Evolutionary conservation across 495 filamentous ascomycete species (phyloP), one percentile per base, ranked within the genome.

Genomic region (Neurospora sp.): DNA sequence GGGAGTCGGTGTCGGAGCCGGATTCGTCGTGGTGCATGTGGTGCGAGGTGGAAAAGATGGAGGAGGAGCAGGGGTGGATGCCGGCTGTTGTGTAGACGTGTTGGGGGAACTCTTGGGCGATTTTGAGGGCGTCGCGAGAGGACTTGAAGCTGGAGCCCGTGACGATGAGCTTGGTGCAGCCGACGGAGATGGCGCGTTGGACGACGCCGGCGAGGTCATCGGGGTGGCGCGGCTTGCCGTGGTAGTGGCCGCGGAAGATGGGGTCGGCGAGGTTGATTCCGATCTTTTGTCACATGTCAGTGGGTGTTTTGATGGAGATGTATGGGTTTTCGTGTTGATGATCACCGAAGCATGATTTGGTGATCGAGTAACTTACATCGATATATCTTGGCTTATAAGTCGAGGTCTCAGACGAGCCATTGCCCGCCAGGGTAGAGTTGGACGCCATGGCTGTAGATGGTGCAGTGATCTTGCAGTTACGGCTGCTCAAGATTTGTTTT

Each of bases 221-320:
- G 20, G 91, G 90, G 78, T 99, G 96, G 12, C 86, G 87, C 77
- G 91, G 83, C 71, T 90, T 96, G 73, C 93, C 93, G 78, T 96
- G 91, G 78, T 99, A 95, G 31, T 88, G 82, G 61, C 96, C 96
- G 31, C 85, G 84, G 82, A 94, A 99, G 75, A 97, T 91, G 35
- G 91, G 89, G 74, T 98, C 96, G 70, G 92, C 90, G 46, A 99
- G 86, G 82, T 99, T 99, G 84, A 99, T 97, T 42, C 96, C 96
- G 71, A 98, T 89, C 87, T 59, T 59, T 87, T 75, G 40, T 53
- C 27, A 31, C 27, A n/a, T 5, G 38, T 66, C 27, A 66, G 53
- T 35, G 31, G 1, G 5, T 61, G 53, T 48, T 0, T 10, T 20
- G 44, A 20, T 38, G 16, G 18, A 40, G 66, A 71, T 61, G 11